Conservation (phyloP, 768 basidiomycete species). For the Boletus edulis region DNA sequence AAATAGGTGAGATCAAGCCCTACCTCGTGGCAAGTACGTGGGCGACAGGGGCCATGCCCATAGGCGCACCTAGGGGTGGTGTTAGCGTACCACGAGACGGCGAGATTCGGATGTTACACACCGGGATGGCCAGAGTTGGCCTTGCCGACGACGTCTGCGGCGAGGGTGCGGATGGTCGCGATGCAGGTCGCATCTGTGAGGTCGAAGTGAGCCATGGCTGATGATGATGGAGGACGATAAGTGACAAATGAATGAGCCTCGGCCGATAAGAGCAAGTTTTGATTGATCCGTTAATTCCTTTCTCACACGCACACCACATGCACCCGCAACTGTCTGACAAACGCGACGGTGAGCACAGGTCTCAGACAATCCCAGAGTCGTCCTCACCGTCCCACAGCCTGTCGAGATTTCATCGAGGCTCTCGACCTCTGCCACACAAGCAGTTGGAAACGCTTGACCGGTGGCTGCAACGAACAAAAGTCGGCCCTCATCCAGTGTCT, state of each 20-base stretch:
- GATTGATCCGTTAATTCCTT: not conserved
- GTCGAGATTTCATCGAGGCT: constrained; percentile 75
- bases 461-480: constrained; percentile 69
- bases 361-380: not conserved
- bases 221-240: constrained; percentile 10
- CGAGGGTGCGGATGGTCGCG: constrained; percentile 73
- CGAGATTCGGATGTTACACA: not conserved
- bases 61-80: constrained; percentile 67
- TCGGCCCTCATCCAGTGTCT: constrained; percentile 68
- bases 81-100: constrained; percentile 2
- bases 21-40: constrained; percentile 80
- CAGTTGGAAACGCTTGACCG: constrained; percentile 63
- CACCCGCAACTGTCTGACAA: constrained; percentile 73
- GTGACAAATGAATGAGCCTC: not conserved
- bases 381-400: constrained; percentile 42
- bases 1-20: not conserved
- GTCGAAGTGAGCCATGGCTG: constrained; percentile 40
- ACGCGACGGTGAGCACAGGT: constrained; percentile 42
- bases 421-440: constrained; percentile 67
- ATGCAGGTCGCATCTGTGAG: constrained; percentile 56
- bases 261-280: constrained; percentile 2
- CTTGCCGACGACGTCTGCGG: constrained; percentile 75
- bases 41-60: constrained; percentile 88
- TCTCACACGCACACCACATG: constrained; percentile 38
- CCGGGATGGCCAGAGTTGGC: constrained; percentile 96